phyloP scores from a whole-genome alignment of 306 rosid genomes.

The Rosa persica region DNA sequence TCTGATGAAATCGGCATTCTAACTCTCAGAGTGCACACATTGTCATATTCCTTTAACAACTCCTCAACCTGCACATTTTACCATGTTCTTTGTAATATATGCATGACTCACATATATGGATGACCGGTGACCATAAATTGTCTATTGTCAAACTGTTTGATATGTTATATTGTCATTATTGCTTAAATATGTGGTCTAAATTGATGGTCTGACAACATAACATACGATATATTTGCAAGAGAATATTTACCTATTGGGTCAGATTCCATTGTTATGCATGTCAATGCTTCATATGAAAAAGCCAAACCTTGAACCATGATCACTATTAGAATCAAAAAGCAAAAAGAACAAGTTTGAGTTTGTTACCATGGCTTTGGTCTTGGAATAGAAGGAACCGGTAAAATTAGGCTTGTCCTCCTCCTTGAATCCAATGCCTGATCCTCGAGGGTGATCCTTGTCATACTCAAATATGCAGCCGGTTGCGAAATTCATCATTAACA shows the following conservation, averaged over 20 bases:
- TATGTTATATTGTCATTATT: not conserved
- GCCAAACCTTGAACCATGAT: not conserved
- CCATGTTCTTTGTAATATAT: not conserved
- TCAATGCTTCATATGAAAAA: not conserved
- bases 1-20: conserved; percentile 81
- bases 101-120: not conserved
- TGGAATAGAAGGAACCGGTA: conserved; percentile 63
- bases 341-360: not conserved
- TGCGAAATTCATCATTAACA: conserved; percentile 66
- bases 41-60: conserved; percentile 49
- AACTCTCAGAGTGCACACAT: conserved; percentile 64
- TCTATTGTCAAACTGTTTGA: not conserved
- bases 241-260: not conserved
- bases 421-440: conserved; percentile 68
- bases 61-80: conserved; percentile 56
- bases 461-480: conserved; percentile 80
- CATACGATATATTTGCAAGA: not conserved
- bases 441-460: conserved; percentile 51
- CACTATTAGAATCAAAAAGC: not conserved
- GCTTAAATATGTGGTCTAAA: not conserved
- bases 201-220: not conserved
- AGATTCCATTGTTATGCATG: not conserved
- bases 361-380: conserved; percentile 76
- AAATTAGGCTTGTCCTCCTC: conserved; percentile 74
- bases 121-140: not conserved